Base-by-base conservation (phyloP, 805 yeast species). In the Saccharomycopsis vini region DNA sequence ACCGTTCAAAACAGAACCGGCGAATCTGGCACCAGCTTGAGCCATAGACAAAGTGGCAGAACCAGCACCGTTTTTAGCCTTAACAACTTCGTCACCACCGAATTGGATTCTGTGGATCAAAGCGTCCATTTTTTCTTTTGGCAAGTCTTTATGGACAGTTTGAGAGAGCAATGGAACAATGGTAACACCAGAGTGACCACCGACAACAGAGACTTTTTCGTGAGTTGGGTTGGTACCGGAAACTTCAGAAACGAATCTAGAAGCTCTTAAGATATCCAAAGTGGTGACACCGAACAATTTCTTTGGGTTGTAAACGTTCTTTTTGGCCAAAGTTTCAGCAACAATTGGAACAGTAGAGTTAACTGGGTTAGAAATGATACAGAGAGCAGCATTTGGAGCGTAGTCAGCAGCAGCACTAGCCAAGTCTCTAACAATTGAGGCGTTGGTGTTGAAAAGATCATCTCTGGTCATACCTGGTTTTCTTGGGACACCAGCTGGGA, bases 401-500 rank as follows among this genome's bases (percentile, higher is more conserved):
- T 69, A 61, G 34, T 72, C 75, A 45, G 85, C 88, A 56, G 73
- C 73, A 45, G 79, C 77, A 62, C 75, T 69, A 56, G 86, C 86
- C 62, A 82, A 72, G 62, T 79, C 82, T 66, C 84, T 73, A 47
- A 82, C 87, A 63, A 82, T 82, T 26, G 84, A 79, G 33, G 90
- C 92, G 59, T 82, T 82, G 67, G 86, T 81, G 68, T 79, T 78
- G 74, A 82, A 82, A 62, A 82, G 71, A 63, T 82, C 92, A 62
- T 81, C 90, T 67, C 92, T 75, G 55, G 90, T 79, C 90, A 82
- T 82, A 57, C 92, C 92, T 51, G 89, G 89, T 65, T 82, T 82
- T 71, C 92, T 77, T 63, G 92, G 90, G 48, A 82, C 87, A 68
- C 92, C 92, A 36, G 92, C 92, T 55, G 90, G 89, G 62, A 89